phyloP scores from a whole-genome alignment of 1,284 basidiomycete species.

The Malassezia brasiliensis region DNA sequence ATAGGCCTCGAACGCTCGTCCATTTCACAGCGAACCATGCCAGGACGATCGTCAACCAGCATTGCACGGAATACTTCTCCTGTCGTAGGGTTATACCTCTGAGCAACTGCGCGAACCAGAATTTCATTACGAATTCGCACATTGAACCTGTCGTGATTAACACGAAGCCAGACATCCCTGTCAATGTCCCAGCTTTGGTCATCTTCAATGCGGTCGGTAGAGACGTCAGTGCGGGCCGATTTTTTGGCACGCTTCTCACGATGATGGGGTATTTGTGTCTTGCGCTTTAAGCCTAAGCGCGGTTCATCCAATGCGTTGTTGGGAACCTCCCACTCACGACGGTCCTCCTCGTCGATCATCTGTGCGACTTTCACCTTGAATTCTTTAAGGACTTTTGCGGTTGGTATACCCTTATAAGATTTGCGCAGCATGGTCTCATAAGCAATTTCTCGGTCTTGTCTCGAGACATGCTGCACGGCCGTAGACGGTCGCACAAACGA shows the following conservation, averaged over 20 bases:
- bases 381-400: constrained; percentile 47
- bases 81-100: constrained; percentile 35
- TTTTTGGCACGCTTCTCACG: constrained; percentile 3
- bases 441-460: constrained; percentile 42
- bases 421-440: constrained; percentile 31
- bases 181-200: constrained; percentile 25
- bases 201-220: constrained; percentile 13
- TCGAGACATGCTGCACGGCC: constrained; percentile 47
- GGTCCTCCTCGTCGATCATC: constrained; percentile 35
- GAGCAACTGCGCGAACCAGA: constrained; percentile 28
- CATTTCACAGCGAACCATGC: constrained; percentile 56
- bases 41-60: constrained; percentile 19
- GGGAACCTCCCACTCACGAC: constrained; percentile 33
- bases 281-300: constrained; percentile 29
- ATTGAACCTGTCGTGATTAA: constrained; percentile 81
- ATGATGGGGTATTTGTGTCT: constrained; percentile 12
- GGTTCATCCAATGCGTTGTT: constrained; percentile 14
- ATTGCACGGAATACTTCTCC: constrained; percentile 42
- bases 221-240: constrained; percentile 18
- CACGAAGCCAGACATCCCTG: constrained; percentile 60
- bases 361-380: constrained; percentile 39
- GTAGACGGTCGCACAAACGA: constrained; percentile 30
- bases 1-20: constrained; percentile 37
- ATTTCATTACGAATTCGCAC: constrained; percentile 79
- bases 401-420: constrained; percentile 45